phyloP scores from a whole-genome alignment of 2,329 filamentous ascomycete genomes.

The Verticillium nubilum region DNA sequence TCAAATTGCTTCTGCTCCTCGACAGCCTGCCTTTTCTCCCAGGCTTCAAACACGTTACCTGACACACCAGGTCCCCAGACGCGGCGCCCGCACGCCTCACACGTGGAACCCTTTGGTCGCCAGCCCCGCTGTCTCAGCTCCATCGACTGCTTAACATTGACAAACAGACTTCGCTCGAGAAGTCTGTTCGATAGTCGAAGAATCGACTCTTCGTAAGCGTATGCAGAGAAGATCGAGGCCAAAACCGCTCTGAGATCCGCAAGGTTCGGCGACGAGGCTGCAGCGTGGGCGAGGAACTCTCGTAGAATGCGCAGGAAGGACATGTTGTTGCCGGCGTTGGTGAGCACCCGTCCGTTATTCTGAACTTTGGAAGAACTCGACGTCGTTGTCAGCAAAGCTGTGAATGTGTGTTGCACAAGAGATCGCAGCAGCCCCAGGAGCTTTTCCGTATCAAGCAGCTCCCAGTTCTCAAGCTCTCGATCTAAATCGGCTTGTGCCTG shows the following conservation, averaged over 20 bases:
- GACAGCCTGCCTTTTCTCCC: constrained; percentile 58
- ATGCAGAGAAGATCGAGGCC: constrained; percentile 86
- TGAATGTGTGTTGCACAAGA: constrained; percentile 87
- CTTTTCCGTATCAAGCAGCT: constrained; percentile 48
- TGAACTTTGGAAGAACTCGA: constrained; percentile 40
- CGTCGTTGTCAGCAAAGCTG: constrained; percentile 73
- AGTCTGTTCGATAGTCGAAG: constrained; percentile 79
- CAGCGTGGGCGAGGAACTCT: constrained; percentile 80
- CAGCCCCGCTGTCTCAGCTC: constrained; percentile 77
- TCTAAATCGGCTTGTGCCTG: constrained; percentile 5
- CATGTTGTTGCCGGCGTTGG: constrained; percentile 47
- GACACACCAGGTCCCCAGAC: constrained; percentile 88
- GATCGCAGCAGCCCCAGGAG: constrained; percentile 65
- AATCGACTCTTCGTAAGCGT: constrained; percentile 90
- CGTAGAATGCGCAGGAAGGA: constrained; percentile 87
- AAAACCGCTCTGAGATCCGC: constrained; percentile 82
- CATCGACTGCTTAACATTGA: constrained; percentile 70
- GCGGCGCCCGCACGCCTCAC: constrained; percentile 76
- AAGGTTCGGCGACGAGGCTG: constrained; percentile 75
- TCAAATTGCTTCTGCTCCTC: constrained; percentile 41
- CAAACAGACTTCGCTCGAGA: constrained; percentile 83
- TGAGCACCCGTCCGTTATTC: constrained; percentile 25
- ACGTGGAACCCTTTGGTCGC: constrained; percentile 80
- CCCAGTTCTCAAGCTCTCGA: constrained; percentile 14
- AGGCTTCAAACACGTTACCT: constrained; percentile 71